phyloP scores from a whole-genome alignment of 306 rosid species.

The Canavalia ensiformis region DNA sequence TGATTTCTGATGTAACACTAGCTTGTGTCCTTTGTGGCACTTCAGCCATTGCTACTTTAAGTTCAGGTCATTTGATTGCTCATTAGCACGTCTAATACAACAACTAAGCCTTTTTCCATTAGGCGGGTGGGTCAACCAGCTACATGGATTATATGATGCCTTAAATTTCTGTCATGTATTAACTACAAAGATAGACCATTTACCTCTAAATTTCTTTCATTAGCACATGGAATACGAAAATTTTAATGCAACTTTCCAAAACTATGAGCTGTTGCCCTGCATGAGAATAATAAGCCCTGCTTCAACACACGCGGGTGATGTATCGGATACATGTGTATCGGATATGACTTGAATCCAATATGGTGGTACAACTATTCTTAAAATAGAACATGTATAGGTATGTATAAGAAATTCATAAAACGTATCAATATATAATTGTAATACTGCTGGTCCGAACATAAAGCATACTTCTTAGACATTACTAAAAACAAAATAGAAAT shows the following conservation, averaged over 20 bases:
- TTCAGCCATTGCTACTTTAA: slow-evolving; percentile 1
- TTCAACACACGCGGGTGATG: background rate
- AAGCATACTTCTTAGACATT: too few relatives aligned
- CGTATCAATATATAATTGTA: too few relatives aligned
- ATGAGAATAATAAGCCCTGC: slow-evolving; percentile 18
- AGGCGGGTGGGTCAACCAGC: background rate
- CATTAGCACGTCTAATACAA: background rate
- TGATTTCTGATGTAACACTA: slow-evolving; percentile 4
- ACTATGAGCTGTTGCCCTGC: slow-evolving; percentile 11
- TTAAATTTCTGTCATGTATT: background rate
- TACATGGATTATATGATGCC: background rate
- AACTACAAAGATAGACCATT: background rate
- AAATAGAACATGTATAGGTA: too few relatives aligned
- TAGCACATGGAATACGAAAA: background rate
- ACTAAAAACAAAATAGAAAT: too few relatives aligned
- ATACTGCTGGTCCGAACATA: too few relatives aligned
- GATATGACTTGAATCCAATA: too few relatives aligned
- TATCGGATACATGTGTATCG: background rate
- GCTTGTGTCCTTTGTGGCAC: slow-evolving; percentile 13
- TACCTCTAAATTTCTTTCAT: background rate
- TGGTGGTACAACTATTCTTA: too few relatives aligned
- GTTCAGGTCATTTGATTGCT: slow-evolving; percentile 27
- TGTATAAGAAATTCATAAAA: too few relatives aligned
- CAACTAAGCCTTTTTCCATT: background rate
- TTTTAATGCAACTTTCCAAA: slow-evolving; percentile 13